Percentiles rank a stretch among this genome's conserved stretches.
phyloP scores from a whole-genome alignment of 2,329 filamentous ascomycete species.

The Diplodia sapinea region DNA sequence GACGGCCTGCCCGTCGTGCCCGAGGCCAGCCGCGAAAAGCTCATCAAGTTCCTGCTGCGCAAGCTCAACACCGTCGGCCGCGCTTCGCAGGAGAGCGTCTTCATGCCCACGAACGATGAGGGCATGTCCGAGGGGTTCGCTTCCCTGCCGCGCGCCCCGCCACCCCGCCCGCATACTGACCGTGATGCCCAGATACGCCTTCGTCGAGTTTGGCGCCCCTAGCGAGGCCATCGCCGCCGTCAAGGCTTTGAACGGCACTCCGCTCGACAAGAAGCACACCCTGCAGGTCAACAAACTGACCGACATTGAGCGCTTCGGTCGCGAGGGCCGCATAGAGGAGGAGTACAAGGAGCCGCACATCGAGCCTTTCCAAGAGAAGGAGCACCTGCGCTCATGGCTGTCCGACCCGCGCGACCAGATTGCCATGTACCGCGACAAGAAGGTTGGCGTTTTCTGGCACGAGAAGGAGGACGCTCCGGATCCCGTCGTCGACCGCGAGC shows the following conservation, averaged over 20 bases:
- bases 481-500: slow-evolving; percentile 84
- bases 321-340: slow-evolving; percentile 91
- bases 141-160: not conserved
- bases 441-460: slow-evolving; percentile 97
- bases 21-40: slow-evolving; percentile 89
- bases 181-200: slow-evolving; percentile 74
- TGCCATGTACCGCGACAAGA: slow-evolving; percentile 89
- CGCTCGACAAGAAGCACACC: slow-evolving; percentile 96
- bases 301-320: slow-evolving; percentile 94
- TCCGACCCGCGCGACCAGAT: slow-evolving; percentile 93
- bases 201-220: slow-evolving; percentile 92
- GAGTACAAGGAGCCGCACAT: slow-evolving; percentile 83
- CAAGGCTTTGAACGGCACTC: slow-evolving; percentile 81
- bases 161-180: not conserved
- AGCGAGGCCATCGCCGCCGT: slow-evolving; percentile 89
- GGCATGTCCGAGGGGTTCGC: slow-evolving; percentile 84
- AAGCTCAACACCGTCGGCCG: slow-evolving; percentile 87
- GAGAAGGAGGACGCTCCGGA: slow-evolving; percentile 92
- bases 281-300: slow-evolving; percentile 97
- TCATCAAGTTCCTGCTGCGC: slow-evolving; percentile 94
- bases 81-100: slow-evolving; percentile 83
- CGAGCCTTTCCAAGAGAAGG: slow-evolving; percentile 85
- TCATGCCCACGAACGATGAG: slow-evolving; percentile 91
- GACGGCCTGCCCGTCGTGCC: slow-evolving; percentile 90
- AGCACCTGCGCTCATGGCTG: slow-evolving; percentile 93